Conservation (phyloP, 2,329 filamentous ascomycete genomes). For the Aspergillus latus region DNA sequence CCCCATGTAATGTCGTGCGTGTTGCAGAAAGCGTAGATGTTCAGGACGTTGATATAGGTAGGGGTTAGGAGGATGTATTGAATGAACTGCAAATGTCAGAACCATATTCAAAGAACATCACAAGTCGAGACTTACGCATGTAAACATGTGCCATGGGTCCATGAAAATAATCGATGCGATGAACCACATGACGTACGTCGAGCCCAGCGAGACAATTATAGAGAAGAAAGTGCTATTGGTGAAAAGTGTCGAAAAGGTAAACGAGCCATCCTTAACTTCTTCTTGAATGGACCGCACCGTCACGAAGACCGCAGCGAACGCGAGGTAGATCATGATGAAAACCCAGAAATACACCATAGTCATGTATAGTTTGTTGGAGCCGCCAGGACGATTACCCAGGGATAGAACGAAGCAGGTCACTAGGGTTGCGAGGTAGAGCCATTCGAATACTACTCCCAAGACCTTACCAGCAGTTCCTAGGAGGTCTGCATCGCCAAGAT, state of each 20-base stretch:
- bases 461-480: constrained; percentile 76
- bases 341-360: constrained; percentile 99
- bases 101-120: not conserved
- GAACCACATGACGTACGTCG: constrained; percentile 91
- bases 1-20: constrained; percentile 98
- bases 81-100: constrained; percentile 57
- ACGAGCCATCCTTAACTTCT: constrained; percentile 63
- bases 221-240: constrained; percentile 89
- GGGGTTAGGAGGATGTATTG: constrained; percentile 95
- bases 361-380: constrained; percentile 90
- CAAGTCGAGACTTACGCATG: constrained; percentile 52
- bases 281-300: constrained; percentile 80
- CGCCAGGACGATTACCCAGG: constrained; percentile 90
- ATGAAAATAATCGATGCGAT: constrained; percentile 90
- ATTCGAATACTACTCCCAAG: constrained; percentile 88
- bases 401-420: constrained; percentile 94
- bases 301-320: constrained; percentile 94
- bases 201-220: constrained; percentile 85
- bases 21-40: constrained; percentile 98
- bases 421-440: constrained; percentile 88
- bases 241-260: constrained; percentile 73
- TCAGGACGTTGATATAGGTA: constrained; percentile 97
- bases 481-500: constrained; percentile 67
- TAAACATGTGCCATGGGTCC: constrained; percentile 99
- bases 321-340: constrained; percentile 88